A percentile compares a stretch with the other conserved stretches of the same genome.
These are phyloP conservation scores for Graphiopsis chlorocephala DNA, from an alignment of 2,329 filamentous ascomycete species.

Conservation along the genomic window DNA sequence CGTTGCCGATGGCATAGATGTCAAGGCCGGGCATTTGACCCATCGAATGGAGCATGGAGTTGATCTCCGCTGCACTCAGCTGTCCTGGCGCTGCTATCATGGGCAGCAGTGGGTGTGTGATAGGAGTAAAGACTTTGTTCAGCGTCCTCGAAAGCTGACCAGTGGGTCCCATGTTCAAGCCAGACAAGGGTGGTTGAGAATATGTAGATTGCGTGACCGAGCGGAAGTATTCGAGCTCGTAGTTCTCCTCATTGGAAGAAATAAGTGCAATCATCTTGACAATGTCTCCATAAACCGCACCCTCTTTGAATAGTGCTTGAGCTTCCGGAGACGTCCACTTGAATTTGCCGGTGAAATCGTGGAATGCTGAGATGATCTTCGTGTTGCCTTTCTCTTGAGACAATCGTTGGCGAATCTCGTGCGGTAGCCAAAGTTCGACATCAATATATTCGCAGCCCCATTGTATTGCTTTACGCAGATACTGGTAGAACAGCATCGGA, in stretches of 20 bases:
- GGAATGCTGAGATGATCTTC: conserved; percentile 87
- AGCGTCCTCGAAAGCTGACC: conserved; percentile 80
- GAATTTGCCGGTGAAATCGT: conserved; percentile 82
- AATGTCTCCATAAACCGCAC: conserved; percentile 74
- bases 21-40: conserved; percentile 76
- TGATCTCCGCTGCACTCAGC: conserved; percentile 81
- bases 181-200: conserved; percentile 72
- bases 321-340: conserved; percentile 76
- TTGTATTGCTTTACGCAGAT: conserved; percentile 78
- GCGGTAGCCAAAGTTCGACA: conserved; percentile 82
- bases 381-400: conserved; percentile 72
- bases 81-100: conserved; percentile 84
- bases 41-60: conserved; percentile 72
- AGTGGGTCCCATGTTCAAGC: conserved; percentile 83
- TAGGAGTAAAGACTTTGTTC: conserved; percentile 83
- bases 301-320: conserved; percentile 67
- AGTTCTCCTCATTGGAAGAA: conserved; percentile 79
- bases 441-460: conserved; percentile 91
- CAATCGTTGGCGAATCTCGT: conserved; percentile 66
- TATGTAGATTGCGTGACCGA: conserved; percentile 70
- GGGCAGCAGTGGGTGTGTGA: conserved; percentile 79
- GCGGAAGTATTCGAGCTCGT: conserved; percentile 85
- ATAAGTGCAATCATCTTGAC: conserved; percentile 90
- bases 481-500: conserved; percentile 70
- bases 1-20: conserved; percentile 75